Conservation (phyloP, 805 yeast species). For the Pichia deserticola region DNA sequence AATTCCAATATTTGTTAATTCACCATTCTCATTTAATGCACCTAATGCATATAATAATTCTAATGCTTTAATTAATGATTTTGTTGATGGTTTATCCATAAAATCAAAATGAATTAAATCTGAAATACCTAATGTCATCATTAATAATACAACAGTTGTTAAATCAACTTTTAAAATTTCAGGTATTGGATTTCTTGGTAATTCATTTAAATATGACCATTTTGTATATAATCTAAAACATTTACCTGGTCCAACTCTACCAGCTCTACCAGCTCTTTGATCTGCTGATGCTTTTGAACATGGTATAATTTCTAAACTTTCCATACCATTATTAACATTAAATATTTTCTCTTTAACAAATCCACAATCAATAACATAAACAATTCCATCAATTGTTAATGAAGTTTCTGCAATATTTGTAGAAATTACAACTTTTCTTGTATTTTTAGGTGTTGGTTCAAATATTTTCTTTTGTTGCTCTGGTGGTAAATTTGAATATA, state of each 20-base stretch:
- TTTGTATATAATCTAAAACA: conserved; percentile 87
- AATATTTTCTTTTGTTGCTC: conserved; percentile 78
- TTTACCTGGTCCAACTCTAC: conserved; percentile 94
- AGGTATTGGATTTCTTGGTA: conserved; percentile 76
- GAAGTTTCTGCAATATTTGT: conserved; percentile 98
- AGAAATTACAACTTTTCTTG: conserved; percentile 85
- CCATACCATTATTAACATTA: conserved; percentile 85
- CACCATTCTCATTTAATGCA: conserved; percentile 75
- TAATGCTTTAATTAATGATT: conserved; percentile 64
- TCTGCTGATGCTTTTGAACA: conserved; percentile 94
- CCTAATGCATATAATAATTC: conserved; percentile 82
- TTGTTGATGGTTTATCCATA: conserved; percentile 81
- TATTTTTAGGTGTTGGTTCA: conserved; percentile 73
- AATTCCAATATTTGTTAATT: conserved; percentile 67
- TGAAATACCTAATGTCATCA: conserved; percentile 77
- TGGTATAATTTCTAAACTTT: conserved; percentile 75
- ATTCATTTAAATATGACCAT: conserved; percentile 68
- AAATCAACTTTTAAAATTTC: conserved; percentile 86
- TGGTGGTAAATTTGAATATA: conserved; percentile 84
- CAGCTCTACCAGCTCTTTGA: conserved; percentile 97
- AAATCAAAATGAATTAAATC: conserved; percentile 81
- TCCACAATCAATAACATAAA: conserved; percentile 91
- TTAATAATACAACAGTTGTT: conserved; percentile 63
- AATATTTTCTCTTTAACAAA: conserved; percentile 87
- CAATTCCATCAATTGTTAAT: conserved; percentile 92